These are phyloP conservation scores for Phytophthora sojae DNA, from an alignment of 352 stramenopile genomes.

Conservation along the genomic window DNA sequence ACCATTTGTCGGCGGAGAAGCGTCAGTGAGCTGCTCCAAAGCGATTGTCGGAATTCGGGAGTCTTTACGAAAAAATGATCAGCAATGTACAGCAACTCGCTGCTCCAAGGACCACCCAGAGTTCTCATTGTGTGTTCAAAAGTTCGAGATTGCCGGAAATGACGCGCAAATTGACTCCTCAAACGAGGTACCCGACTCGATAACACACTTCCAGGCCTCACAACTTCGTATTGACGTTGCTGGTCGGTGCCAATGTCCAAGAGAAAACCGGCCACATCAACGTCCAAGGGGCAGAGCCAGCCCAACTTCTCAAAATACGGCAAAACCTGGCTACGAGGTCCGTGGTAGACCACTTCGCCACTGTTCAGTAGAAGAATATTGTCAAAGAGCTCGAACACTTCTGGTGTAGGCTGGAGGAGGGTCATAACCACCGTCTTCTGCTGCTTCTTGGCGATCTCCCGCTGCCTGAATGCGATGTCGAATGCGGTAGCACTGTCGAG, in stretches of 20 bases:
- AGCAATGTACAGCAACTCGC: not conserved
- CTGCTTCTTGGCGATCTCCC: conserved; percentile 40
- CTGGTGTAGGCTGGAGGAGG: conserved; percentile 45
- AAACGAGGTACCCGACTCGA: conserved; percentile 8
- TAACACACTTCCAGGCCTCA: not conserved
- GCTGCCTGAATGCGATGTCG: conserved; percentile 84
- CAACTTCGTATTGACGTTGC: not conserved
- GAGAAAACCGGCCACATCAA: conserved; percentile 1
- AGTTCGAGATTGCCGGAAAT: conserved; percentile 45
- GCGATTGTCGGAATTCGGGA: conserved; percentile 7
- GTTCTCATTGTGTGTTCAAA: conserved; percentile 9
- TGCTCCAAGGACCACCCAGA: not conserved
- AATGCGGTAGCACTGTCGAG: conserved; percentile 27
- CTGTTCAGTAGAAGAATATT: conserved; percentile 55
- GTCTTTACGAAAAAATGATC: not conserved
- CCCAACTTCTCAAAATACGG: conserved; percentile 49
- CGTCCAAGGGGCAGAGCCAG: conserved; percentile 37
- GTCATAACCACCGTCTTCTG: conserved; percentile 48
- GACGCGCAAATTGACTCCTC: conserved; percentile 43
- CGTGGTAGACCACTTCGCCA: conserved; percentile 51
- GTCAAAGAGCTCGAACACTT: conserved; percentile 61
- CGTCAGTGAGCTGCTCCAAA: conserved; percentile 27
- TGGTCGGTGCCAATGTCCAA: not conserved
- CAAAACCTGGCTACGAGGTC: conserved; percentile 33
- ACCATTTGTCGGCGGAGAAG: conserved; percentile 57